These are phyloP conservation scores for Saksenaea vasiformis DNA, from an alignment of 371 early-diverging fungal species.

Conservation along the genomic window DNA sequence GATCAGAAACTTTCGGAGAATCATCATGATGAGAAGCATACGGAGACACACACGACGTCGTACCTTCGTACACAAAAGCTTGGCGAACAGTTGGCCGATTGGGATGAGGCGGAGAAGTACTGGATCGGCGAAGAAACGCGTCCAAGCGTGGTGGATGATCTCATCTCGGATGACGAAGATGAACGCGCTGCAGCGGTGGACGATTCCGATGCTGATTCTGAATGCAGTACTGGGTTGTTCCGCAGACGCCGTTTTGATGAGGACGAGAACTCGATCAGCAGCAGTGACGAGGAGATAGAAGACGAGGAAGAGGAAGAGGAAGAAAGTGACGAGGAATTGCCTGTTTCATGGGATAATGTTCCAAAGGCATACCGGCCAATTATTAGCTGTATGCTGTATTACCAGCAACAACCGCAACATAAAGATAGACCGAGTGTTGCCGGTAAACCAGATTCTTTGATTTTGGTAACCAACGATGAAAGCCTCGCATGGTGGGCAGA, in stretches of 20 bases:
- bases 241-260: constrained; percentile 24
- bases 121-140: constrained; percentile 49
- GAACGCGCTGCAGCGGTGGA: constrained; percentile 14
- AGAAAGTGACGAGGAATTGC: constrained; percentile 20
- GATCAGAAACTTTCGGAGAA: constrained; percentile 53
- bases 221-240: constrained; percentile 29
- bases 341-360: constrained; percentile 25
- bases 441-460: constrained; percentile 18
- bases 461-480: constrained; percentile 52
- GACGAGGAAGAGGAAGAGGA: constrained; percentile 14
- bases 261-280: constrained; percentile 14
- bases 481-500: constrained; percentile 52
- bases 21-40: background rate
- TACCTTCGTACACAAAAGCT: constrained; percentile 49
- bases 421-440: background rate
- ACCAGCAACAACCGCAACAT: constrained; percentile 26
- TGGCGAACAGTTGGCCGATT: constrained; percentile 49
- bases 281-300: constrained; percentile 8
- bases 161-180: constrained; percentile 24
- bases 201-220: constrained; percentile 22
- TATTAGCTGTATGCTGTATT: constrained; percentile 47
- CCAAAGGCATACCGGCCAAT: constrained; percentile 41
- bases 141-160: constrained; percentile 22
- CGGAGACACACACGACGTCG: constrained; percentile 19
- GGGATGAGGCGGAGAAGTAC: constrained; percentile 51